Evolutionary conservation across 345 rosid genomes (phyloP), one percentile per base, ranked within the genome.

Genomic region (Aquilaria yunnanensis): DNA sequence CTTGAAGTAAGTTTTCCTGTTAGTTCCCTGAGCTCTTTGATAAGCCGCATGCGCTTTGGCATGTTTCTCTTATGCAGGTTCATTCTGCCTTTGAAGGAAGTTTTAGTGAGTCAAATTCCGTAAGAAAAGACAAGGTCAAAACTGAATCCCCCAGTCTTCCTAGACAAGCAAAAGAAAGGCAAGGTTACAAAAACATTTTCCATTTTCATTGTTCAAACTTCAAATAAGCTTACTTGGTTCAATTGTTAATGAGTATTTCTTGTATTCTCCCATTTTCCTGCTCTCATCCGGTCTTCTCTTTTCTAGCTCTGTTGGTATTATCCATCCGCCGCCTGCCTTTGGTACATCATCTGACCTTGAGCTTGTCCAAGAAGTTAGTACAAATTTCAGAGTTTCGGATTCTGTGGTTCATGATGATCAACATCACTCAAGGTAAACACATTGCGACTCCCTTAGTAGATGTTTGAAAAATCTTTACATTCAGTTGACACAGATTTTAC

Each of bases 321-420:
- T 60, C 54, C 79, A 79, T 70, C 84, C 85, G 53, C 77, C 78
- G 9, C 77, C 89, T 47, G 78, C 85, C 71, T 81, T 80, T 59
- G 82, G 84, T 64, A 67, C 75, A 49, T 70, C 75, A 47, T 52
- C 79, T 59, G 77, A 78, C 63, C 51, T 63, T 16, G 77, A 69
- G 70, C 61, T 64, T 55, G 33, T 34, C 31, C 34, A 62, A 68
- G 82, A 69, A 58, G 71, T 50, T 32, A 70, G 56, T 48, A 60
- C 51, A 49, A 41, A 23, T 53, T 14, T 33, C 62, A 72, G 70
- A 67, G 70, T 70, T 64, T 57, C 31, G 31, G 75, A 78, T 68
- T 14, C 51, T 56, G 2, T 69, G 31, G 6, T 43, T 56, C 55
- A 63, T 56, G 37, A 56, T 50, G 46, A 52, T 57, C 70, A 56